phyloP scores from a whole-genome alignment of 192 early-diverging fungal genomes.

The Backusella tarrabulga region DNA sequence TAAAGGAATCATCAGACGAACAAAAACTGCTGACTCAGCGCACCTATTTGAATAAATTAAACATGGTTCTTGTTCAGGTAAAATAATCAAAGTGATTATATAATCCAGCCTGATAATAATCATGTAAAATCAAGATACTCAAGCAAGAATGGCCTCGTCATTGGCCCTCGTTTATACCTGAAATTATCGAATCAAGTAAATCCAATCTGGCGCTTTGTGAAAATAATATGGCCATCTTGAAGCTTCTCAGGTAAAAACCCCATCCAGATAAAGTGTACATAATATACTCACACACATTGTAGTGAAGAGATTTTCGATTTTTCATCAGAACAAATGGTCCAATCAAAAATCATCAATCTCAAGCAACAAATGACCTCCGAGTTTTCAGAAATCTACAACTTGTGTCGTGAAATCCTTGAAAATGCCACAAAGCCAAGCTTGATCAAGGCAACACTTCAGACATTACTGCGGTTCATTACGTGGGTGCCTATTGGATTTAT shows the following conservation, averaged over 20 bases:
- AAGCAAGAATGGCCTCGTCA: slow-evolving; percentile 99
- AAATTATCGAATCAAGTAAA: slow-evolving; percentile 92
- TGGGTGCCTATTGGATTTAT: slow-evolving; percentile 99
- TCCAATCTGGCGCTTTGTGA: slow-evolving; percentile 91
- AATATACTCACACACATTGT: background rate
- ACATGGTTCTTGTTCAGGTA: slow-evolving; percentile 97
- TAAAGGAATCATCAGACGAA: slow-evolving; percentile 90
- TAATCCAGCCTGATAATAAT: background rate
- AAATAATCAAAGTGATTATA: background rate
- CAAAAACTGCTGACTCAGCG: slow-evolving; percentile 69
- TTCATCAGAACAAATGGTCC: slow-evolving; percentile 98
- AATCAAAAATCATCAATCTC: slow-evolving; percentile 88
- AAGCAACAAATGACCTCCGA: slow-evolving; percentile 94
- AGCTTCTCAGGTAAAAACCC: slow-evolving; percentile 78
- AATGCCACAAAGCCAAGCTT: slow-evolving; percentile 87
- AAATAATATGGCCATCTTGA: slow-evolving; percentile 99
- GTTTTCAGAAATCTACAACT: slow-evolving; percentile 92
- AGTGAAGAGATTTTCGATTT: slow-evolving; percentile 99
- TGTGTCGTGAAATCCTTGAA: slow-evolving; percentile 93
- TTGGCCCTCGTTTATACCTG: slow-evolving; percentile 98
- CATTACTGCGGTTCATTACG: slow-evolving; percentile 91
- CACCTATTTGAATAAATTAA: slow-evolving; percentile 87
- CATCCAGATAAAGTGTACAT: no score
- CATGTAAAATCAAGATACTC: slow-evolving; percentile 35
- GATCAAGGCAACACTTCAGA: slow-evolving; percentile 90